Percentiles rank a stretch among this genome's conserved stretches.
Evolutionary conservation across 2,329 filamentous ascomycete genomes (phyloP).

Genomic region (Arachnomyces sp.): DNA sequence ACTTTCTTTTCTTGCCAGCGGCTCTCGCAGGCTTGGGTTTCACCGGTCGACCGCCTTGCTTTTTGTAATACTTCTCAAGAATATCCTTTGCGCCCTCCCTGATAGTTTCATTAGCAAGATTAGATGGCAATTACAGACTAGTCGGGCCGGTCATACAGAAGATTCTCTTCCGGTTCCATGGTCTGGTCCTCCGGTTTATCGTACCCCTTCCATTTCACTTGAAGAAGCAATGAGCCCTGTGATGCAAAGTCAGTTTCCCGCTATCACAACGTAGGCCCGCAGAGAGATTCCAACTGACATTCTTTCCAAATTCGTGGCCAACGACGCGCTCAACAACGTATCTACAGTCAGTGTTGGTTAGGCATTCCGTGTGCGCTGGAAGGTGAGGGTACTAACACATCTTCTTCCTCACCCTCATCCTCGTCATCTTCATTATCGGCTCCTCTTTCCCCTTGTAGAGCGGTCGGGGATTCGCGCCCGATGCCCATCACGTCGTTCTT

Average conservation of each 20-base stretch:
- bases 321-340: constrained; percentile 34
- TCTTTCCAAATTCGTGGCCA: constrained; percentile 28
- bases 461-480: no score
- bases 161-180: constrained; percentile 38
- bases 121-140: neutral
- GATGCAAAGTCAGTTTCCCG: constrained; percentile 6
- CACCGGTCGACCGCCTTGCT: constrained; percentile 35
- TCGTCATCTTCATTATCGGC: constrained; percentile 15
- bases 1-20: constrained; percentile 15
- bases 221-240: constrained; percentile 30
- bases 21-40: constrained; percentile 15
- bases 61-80: constrained; percentile 33
- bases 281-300: constrained; percentile 20
- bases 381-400: constrained; percentile 21
- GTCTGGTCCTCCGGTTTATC: constrained; percentile 36
- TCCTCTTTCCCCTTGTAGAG: constrained; percentile 15
- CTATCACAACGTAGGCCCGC: constrained; percentile 7
- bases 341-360: constrained; percentile 18
- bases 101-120: constrained; percentile 13
- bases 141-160: constrained; percentile 25
- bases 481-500: constrained; percentile 9
- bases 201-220: constrained; percentile 43
- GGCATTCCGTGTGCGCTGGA: constrained; percentile 5
- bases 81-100: constrained; percentile 33
- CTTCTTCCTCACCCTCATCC: constrained; percentile 23